Percentiles rank a stretch among this genome's conserved stretches.
These are phyloP conservation scores for Gigaspora rosea DNA, from an alignment of 192 early-diverging fungal species.

Conservation along the genomic window DNA sequence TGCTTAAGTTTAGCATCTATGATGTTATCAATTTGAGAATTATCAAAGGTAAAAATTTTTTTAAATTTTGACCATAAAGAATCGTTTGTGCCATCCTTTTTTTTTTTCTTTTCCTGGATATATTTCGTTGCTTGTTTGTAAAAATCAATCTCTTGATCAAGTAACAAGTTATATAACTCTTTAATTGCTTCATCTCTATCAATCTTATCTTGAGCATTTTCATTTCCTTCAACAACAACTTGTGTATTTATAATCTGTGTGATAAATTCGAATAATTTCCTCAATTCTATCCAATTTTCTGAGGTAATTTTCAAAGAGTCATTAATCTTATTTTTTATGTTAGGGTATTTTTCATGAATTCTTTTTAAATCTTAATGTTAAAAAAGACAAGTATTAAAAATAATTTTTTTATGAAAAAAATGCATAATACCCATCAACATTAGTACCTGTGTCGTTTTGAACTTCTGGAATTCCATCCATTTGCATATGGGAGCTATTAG, in stretches of 20 bases:
- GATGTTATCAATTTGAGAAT: background rate
- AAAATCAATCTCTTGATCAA: slow-evolving; percentile 1
- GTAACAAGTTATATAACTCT: background rate
- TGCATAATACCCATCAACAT: background rate
- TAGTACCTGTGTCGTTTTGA: background rate
- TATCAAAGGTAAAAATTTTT: background rate
- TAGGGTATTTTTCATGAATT: slow-evolving; percentile 2
- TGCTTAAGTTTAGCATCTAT: background rate
- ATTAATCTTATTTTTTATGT: background rate
- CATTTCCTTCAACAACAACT: background rate
- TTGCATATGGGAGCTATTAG: no score
- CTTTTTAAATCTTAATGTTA: background rate
- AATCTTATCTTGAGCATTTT: background rate
- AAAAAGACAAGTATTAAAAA: background rate
- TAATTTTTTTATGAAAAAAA: background rate
- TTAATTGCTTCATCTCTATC: background rate
- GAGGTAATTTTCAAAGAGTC: background rate
- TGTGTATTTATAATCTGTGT: background rate
- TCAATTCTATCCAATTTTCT: background rate
- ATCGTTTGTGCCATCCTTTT: background rate
- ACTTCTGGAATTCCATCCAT: no score
- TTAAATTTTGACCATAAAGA: background rate
- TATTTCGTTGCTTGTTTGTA: background rate
- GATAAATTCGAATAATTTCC: background rate
- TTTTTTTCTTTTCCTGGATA: background rate